Conservation (phyloP, 2,329 filamentous ascomycete genomes). For the Exutisphaerella laricina region DNA sequence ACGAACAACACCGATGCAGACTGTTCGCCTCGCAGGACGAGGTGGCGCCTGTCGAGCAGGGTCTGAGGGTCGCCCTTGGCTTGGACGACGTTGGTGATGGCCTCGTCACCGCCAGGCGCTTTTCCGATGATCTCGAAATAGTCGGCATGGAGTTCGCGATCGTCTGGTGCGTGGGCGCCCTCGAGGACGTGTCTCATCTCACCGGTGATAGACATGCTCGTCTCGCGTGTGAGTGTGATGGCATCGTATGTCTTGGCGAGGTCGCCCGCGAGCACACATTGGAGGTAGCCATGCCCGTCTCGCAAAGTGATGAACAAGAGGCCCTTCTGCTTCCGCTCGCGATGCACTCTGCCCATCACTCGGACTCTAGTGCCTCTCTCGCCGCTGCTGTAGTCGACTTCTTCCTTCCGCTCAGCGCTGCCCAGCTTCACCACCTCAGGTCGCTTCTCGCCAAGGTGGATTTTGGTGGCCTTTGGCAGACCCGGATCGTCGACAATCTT, state of each 20-base stretch:
- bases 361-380: constrained; percentile 67
- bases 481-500: constrained; percentile 63
- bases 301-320: constrained; percentile 80
- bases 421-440: constrained; percentile 53
- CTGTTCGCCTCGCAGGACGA: constrained; percentile 77
- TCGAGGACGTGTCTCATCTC: constrained; percentile 77
- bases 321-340: constrained; percentile 74
- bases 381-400: constrained; percentile 50
- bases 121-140: constrained; percentile 73
- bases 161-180: constrained; percentile 71
- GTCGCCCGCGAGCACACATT: constrained; percentile 75
- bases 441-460: constrained; percentile 69
- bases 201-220: constrained; percentile 76
- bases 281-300: constrained; percentile 78
- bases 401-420: constrained; percentile 40
- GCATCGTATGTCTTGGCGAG: constrained; percentile 90
- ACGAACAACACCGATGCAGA: constrained; percentile 84
- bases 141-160: constrained; percentile 85
- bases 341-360: constrained; percentile 77
- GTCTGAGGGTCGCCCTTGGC: constrained; percentile 64
- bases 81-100: constrained; percentile 78
- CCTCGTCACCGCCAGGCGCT: constrained; percentile 80
- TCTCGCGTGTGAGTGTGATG: constrained; percentile 76
- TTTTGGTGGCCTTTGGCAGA: constrained; percentile 67
- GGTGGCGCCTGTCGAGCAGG: constrained; percentile 75